These are phyloP conservation scores for Spathaspora arborariae DNA, from an alignment of 805 yeast genomes.

Conservation along the genomic window DNA sequence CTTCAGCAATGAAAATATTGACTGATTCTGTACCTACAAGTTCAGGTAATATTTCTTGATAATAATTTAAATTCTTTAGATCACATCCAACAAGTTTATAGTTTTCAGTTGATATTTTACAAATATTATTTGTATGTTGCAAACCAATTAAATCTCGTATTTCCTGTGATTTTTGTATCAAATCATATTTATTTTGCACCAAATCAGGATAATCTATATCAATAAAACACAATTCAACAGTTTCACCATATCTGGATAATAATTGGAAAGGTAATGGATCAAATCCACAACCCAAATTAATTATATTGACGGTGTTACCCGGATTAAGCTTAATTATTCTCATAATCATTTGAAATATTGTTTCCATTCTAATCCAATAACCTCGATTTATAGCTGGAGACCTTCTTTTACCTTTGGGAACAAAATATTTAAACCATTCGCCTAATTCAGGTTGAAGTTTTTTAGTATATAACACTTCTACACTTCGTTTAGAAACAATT, in stretches of 20 bases:
- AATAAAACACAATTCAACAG: slow-evolving; percentile 42
- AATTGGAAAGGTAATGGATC: slow-evolving; percentile 41
- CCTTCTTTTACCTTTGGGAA: slow-evolving; percentile 59
- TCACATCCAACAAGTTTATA: slow-evolving; percentile 69
- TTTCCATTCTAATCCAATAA: slow-evolving; percentile 76
- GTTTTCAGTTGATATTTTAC: slow-evolving; percentile 26
- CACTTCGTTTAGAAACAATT: slow-evolving; percentile 78
- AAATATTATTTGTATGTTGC: slow-evolving; percentile 5
- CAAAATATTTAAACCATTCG: slow-evolving; percentile 64
- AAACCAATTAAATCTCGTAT: slow-evolving; percentile 44
- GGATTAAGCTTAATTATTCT: slow-evolving; percentile 36
- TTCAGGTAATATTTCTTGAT: slow-evolving; percentile 23
- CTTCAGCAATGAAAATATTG: slow-evolving; percentile 73
- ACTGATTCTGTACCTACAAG: slow-evolving; percentile 28
- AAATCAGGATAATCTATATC: slow-evolving; percentile 78
- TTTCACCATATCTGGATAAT: slow-evolving; percentile 27
- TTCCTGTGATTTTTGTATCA: slow-evolving; percentile 48
- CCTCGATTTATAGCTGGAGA: slow-evolving; percentile 83
- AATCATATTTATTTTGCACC: slow-evolving; percentile 48
- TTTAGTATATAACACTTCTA: slow-evolving; percentile 54
- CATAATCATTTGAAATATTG: slow-evolving; percentile 51
- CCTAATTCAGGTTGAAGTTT: slow-evolving; percentile 29
- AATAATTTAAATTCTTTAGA: slow-evolving; percentile 45
- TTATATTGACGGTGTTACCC: slow-evolving; percentile 29
- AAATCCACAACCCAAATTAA: slow-evolving; percentile 80